Evolutionary conservation across 208 protist genomes (phyloP), one percentile per base, ranked within the genome.

Genomic region (Tetramitus jugosus): DNA sequence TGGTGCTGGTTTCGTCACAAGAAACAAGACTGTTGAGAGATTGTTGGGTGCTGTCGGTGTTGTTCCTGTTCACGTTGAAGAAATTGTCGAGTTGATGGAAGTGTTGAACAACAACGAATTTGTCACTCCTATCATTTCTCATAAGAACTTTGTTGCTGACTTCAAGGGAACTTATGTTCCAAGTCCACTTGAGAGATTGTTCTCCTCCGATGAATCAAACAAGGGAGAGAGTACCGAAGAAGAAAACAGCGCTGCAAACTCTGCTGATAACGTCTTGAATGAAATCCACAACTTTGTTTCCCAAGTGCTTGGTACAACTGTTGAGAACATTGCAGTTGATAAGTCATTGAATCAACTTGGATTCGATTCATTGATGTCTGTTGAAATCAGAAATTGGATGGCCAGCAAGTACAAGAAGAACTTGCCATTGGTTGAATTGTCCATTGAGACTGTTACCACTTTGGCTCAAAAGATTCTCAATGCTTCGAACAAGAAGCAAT

Each of bases 1-100:
- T 46, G 83, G 87, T 49, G 78, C 43, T 40, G 84, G 84, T 60
- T 83, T 85, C 65, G 83, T 80, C 17, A 43, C 82, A 35, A 3
- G 80, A 26, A 7, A 37, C 17, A 39, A 78, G 13, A 33, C 33
- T 10, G 68, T 35, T 37, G 42, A 60, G 61, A 31, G 35, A 23
- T 42, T 78, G 35, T 60, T 68, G 49, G 39, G 75, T 42, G 35
- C 60, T 10, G 39, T n/a, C 33, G 75, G 75, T 60, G 35, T 78
- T 26, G 37, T 56, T 17, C 42, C 53, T 1, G 45, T 78, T n/a
- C 53, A 37, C 17, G 53, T 60, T 37, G 39, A 26, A 49, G 2
- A 37, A 39, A 23, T 49, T 13, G 42, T 62, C 23, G 35, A n/a
- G 7, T 10, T 4, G n/a, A 74, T 29, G 33, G 0, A 3, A 60